Base-by-base conservation (phyloP, 495 filamentous ascomycete species). In the Astrothelium subdiscretum region DNA sequence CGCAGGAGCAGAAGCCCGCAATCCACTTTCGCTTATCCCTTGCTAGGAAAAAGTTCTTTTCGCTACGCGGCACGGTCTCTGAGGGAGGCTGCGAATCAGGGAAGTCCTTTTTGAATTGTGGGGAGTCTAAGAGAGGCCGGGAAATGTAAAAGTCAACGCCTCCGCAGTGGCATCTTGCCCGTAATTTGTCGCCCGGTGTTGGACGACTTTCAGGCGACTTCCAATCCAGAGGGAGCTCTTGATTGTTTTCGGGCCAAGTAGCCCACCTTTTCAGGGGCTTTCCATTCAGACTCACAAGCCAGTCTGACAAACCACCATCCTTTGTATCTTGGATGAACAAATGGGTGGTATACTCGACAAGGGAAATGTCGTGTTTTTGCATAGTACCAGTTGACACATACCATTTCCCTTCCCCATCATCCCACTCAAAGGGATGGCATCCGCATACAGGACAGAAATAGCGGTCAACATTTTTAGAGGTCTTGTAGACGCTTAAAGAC, bases 401-500 rank as follows among this genome's bases (percentile, higher is more conserved):
- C 70, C 74, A 77, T 32, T 67, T 54, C 12, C 57, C 64, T 27
- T 22, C 40, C 11, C 66, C 62, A 0, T 48, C 22, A n/a, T 64
- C 44, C 11, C 40, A 20, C n/a, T 61, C 40, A 18, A 29, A 18
- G 10, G 43, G 18, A 22, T 58, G 22, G 13, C 31, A 42, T 32
- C 87, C 87, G 64, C 88, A 92, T 15, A 72, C 82, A n/a, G 69
- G 66, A 71, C 88, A 91, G 71, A 88, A 89, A 65, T 82, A 81
- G n/a, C 83, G 82, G 22, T 75, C 79, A 12, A 80, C 54, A 24
- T 77, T 68, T 13, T 77, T 64, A 3, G 79, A 76, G 64, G 77
- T 69, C 52, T 72, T 68, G 64, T 87, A 89, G 35, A 69, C 66
- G 12, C 66, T 73, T 10, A 86, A 72, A 0, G 70, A 70, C 12